A percentile compares a stretch with the other conserved stretches of the same genome.
phyloP scores from a whole-genome alignment of 2,329 filamentous ascomycete species.

The Neopestalotiopsis rosae region DNA sequence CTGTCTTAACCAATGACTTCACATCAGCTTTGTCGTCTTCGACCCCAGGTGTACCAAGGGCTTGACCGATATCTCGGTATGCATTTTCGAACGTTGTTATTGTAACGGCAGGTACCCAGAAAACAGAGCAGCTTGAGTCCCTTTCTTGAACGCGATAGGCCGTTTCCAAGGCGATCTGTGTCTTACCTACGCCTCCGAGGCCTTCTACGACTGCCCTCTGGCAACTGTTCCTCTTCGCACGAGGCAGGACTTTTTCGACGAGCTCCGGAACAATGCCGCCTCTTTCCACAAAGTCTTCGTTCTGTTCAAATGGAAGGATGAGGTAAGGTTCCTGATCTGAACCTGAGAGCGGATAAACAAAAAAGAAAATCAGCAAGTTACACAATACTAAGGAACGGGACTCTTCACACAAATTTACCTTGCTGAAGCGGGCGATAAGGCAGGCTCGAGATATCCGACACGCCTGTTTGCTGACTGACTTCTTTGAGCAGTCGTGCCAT shows the following conservation, averaged over 20 bases:
- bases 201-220: slow-evolving; percentile 34
- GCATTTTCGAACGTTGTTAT: slow-evolving; percentile 37
- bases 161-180: slow-evolving; percentile 43
- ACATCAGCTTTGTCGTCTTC: slow-evolving; percentile 40
- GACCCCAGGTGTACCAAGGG: slow-evolving; percentile 32
- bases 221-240: slow-evolving; percentile 24
- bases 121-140: slow-evolving; percentile 38
- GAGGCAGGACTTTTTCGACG: too few species aligned
- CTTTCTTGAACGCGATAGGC: slow-evolving; percentile 33
- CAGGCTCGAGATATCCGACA: neutral
- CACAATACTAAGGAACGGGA: too few species aligned
- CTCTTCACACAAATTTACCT: neutral
- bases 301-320: too few species aligned
- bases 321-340: too few species aligned
- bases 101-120: slow-evolving; percentile 43
- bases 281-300: too few species aligned
- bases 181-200: slow-evolving; percentile 43
- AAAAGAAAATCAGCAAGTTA: too few species aligned
- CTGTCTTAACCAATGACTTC: slow-evolving; percentile 39
- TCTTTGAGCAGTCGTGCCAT: neutral
- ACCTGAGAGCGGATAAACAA: too few species aligned
- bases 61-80: slow-evolving; percentile 38
- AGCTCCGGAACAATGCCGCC: too few species aligned
- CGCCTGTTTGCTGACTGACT: neutral
- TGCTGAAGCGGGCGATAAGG: neutral